Evolutionary conservation across 2,329 filamentous ascomycete genomes (phyloP).

Genomic region (Xylariaceae sp.): DNA sequence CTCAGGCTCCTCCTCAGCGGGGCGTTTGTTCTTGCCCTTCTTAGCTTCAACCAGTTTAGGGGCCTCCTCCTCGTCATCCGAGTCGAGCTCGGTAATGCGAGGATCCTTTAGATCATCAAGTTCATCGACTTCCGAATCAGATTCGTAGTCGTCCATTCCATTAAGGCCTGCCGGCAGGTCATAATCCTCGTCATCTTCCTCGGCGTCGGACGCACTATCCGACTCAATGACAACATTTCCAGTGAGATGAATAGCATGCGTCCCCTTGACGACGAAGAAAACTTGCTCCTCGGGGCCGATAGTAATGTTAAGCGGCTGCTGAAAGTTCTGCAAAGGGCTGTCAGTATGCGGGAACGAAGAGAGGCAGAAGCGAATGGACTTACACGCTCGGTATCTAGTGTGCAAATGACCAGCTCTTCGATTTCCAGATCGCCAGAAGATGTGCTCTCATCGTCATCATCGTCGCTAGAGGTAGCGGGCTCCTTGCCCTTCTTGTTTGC

Average conservation of each 20-base stretch:
- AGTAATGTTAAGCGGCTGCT: constrained; percentile 91
- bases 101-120: constrained; percentile 73
- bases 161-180: constrained; percentile 75
- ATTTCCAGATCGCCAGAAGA: constrained; percentile 60
- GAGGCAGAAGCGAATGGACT: constrained; percentile 26
- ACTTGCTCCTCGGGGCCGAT: constrained; percentile 83
- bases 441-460: constrained; percentile 48
- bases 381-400: constrained; percentile 88
- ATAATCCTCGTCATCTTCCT: constrained; percentile 66
- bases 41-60: constrained; percentile 54
- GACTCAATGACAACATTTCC: constrained; percentile 87
- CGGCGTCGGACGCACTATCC: constrained; percentile 57
- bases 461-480: constrained; percentile 47
- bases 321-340: constrained; percentile 63
- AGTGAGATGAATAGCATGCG: constrained; percentile 85
- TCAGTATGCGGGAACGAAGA: constrained; percentile 25
- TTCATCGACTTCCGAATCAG: constrained; percentile 65
- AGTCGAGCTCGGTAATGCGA: constrained; percentile 76
- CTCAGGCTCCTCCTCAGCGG: constrained; percentile 65
- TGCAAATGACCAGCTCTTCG: constrained; percentile 92
- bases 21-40: constrained; percentile 90
- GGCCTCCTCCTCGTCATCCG: constrained; percentile 69
- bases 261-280: constrained; percentile 87
- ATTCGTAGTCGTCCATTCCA: constrained; percentile 63
- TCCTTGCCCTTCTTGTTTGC: constrained; percentile 65